Percentiles rank a stretch among this genome's conserved stretches.
These are phyloP conservation scores for Nitzschia sp. DNA, from an alignment of 108 stramenopile genomes.

Conservation along the genomic window DNA sequence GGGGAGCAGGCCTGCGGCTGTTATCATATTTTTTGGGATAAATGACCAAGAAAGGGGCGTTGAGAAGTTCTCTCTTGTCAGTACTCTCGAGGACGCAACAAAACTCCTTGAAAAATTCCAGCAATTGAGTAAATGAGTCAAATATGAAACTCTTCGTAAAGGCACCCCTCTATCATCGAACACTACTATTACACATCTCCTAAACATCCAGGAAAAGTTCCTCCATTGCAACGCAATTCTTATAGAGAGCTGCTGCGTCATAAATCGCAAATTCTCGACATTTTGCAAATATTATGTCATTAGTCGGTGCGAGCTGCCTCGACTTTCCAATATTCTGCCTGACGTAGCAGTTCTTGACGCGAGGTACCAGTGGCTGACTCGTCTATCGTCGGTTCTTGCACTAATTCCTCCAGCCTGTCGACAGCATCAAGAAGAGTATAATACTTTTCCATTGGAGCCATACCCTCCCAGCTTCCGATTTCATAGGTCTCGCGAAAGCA, in stretches of 20 bases:
- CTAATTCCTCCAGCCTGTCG: slow-evolving; percentile 35
- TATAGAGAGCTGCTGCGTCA: too few relatives aligned
- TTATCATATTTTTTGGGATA: slow-evolving; percentile 10
- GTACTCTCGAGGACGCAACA: background rate
- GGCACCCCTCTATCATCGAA: too few relatives aligned
- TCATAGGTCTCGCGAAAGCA: slow-evolving; percentile 75
- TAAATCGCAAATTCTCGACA: background rate
- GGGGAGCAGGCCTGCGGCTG: background rate
- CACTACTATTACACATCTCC: too few relatives aligned
- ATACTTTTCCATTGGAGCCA: slow-evolving; percentile 49
- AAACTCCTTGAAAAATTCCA: slow-evolving; percentile 2
- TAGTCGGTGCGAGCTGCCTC: background rate
- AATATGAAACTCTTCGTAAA: too few relatives aligned
- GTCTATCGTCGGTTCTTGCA: background rate
- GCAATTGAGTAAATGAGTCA: too few relatives aligned
- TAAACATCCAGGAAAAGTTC: too few relatives aligned
- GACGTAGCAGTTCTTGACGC: background rate
- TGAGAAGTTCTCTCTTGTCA: slow-evolving; percentile 8
- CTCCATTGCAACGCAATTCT: too few relatives aligned
- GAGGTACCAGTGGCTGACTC: background rate
- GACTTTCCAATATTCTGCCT: slow-evolving; percentile 14
- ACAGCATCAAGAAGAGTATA: slow-evolving; percentile 53
- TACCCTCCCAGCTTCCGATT: slow-evolving; percentile 55
- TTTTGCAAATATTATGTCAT: background rate
- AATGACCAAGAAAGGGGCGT: background rate